Evolutionary conservation across 2,329 filamentous ascomycete species (phyloP).

Genomic region (Ceratocystis smalleyi): DNA sequence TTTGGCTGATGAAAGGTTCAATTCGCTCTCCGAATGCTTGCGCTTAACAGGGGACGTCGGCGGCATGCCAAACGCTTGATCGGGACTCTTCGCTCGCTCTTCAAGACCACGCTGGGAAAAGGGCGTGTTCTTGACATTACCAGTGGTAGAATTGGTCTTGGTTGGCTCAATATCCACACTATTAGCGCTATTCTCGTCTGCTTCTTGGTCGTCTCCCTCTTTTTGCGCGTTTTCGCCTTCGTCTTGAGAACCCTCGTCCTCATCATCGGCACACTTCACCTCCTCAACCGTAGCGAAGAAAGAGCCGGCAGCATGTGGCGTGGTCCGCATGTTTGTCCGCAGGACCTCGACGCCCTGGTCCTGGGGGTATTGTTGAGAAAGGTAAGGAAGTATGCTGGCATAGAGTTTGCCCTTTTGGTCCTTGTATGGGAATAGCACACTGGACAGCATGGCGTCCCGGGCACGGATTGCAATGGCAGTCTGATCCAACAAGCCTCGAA

Average conservation of each 20-base stretch:
- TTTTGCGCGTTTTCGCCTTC: slow-evolving; percentile 25
- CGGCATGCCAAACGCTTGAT: slow-evolving; percentile 11
- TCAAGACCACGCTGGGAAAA: slow-evolving; percentile 9
- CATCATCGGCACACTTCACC: slow-evolving; percentile 15
- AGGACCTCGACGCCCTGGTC: slow-evolving; percentile 58
- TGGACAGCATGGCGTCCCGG: slow-evolving; percentile 61
- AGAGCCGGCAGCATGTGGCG: slow-evolving; percentile 21
- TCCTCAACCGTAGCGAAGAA: slow-evolving; percentile 20
- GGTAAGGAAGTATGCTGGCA: slow-evolving; percentile 64
- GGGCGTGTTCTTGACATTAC: slow-evolving; percentile 5
- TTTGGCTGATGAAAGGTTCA: slow-evolving; percentile 25
- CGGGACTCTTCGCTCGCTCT: slow-evolving; percentile 6
- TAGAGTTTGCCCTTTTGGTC: slow-evolving; percentile 47
- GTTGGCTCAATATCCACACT: not conserved
- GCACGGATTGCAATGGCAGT: slow-evolving; percentile 58
- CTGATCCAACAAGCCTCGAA: slow-evolving; percentile 64
- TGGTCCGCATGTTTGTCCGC: slow-evolving; percentile 39
- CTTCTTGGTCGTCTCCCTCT: slow-evolving; percentile 21
- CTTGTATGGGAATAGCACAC: slow-evolving; percentile 62
- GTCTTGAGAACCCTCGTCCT: slow-evolving; percentile 24
- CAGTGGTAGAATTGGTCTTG: slow-evolving; percentile 15
- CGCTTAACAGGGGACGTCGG: slow-evolving; percentile 25
- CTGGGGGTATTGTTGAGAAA: slow-evolving; percentile 48
- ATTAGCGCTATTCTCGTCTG: not conserved
- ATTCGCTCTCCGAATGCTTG: slow-evolving; percentile 26